phyloP scores from a whole-genome alignment of 2,329 filamentous ascomycete genomes.

The Talaromyces sp. region DNA sequence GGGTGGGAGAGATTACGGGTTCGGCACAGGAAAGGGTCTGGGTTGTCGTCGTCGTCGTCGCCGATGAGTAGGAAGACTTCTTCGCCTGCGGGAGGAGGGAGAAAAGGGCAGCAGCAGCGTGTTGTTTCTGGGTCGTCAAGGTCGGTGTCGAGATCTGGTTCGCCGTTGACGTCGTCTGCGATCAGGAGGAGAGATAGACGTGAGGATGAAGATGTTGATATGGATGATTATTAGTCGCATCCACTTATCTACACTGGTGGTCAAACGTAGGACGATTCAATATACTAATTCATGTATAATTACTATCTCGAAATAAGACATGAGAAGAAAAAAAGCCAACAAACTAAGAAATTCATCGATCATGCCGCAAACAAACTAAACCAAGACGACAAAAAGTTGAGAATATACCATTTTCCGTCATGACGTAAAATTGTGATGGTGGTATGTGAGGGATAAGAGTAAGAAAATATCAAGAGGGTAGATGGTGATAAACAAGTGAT shows the following conservation, averaged over 20 bases:
- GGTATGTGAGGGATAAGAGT: background rate
- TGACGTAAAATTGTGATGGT: background rate
- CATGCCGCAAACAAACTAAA: constrained; percentile 8
- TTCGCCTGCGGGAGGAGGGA: background rate
- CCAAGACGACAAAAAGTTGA: background rate
- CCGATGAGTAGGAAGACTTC: background rate
- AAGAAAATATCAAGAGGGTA: background rate
- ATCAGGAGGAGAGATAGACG: background rate
- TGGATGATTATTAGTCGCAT: background rate
- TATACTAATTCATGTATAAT: background rate
- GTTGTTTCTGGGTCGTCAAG: background rate
- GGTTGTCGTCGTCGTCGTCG: background rate
- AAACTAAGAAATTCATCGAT: constrained; percentile 12
- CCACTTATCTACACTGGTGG: too few species aligned
- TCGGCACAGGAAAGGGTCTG: background rate
- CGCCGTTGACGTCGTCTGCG: background rate
- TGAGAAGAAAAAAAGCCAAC: background rate
- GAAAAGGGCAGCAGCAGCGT: background rate
- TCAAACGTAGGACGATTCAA: background rate
- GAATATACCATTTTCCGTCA: background rate
- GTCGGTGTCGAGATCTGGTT: background rate
- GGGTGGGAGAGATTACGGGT: constrained; percentile 4
- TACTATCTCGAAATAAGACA: background rate
- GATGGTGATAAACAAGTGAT: background rate
- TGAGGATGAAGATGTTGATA: constrained; percentile 3